phyloP scores from a whole-genome alignment of 495 filamentous ascomycete species.

The Bacidia rubella region DNA sequence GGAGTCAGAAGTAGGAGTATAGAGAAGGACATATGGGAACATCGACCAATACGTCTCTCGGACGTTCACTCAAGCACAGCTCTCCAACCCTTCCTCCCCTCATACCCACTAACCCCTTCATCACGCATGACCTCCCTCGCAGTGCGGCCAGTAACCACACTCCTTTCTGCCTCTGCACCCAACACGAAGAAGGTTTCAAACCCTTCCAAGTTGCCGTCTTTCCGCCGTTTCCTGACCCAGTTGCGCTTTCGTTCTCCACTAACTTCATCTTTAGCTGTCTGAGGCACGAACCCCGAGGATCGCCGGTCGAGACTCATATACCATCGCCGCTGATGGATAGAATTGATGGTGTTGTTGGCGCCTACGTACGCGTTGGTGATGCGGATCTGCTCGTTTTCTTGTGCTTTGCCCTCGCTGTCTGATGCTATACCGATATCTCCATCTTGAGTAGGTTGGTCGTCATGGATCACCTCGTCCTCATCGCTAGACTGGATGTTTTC shows the following conservation, averaged over 20 bases:
- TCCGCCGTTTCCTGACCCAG: slow-evolving; percentile 17
- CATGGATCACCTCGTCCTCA: no score
- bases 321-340: slow-evolving; percentile 52
- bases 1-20: no score
- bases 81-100: slow-evolving; percentile 44
- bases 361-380: slow-evolving; percentile 50
- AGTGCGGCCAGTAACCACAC: slow-evolving; percentile 46
- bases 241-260: slow-evolving; percentile 5
- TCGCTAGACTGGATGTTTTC: background rate
- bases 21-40: no score
- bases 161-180: slow-evolving; percentile 43
- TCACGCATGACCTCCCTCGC: slow-evolving; percentile 43
- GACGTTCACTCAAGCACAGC: slow-evolving; percentile 36
- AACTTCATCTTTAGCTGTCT: slow-evolving; percentile 14
- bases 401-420: no score
- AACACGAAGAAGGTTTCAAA: slow-evolving; percentile 47
- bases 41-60: no score
- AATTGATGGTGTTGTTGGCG: slow-evolving; percentile 46
- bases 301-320: slow-evolving; percentile 42
- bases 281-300: slow-evolving; percentile 38
- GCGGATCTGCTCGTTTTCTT: slow-evolving; percentile 38
- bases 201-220: slow-evolving; percentile 13
- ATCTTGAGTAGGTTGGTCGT: background rate
- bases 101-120: slow-evolving; percentile 41
- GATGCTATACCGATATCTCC: no score